phyloP scores from a whole-genome alignment of 2,329 filamentous ascomycete species.

The Microcera coccophila region DNA sequence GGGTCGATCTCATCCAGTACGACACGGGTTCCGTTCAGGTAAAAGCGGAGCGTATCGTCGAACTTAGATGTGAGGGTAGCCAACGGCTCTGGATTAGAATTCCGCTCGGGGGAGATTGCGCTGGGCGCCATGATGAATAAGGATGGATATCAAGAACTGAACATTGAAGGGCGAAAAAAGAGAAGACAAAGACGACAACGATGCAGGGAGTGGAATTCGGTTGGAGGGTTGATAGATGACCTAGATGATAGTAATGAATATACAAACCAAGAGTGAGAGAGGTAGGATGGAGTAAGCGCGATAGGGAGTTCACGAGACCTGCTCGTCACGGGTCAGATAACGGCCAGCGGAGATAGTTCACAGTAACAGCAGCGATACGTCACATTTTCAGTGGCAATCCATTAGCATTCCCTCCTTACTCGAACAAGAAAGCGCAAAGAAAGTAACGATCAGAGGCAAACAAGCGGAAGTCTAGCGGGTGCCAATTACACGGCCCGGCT shows the following conservation, averaged over 20 bases:
- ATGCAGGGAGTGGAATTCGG: no score
- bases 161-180: background rate
- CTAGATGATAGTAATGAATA: background rate
- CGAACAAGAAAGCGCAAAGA: constrained; percentile 15
- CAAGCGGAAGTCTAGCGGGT: background rate
- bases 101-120: constrained; percentile 49
- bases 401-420: constrained; percentile 2
- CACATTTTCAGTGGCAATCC: constrained; percentile 14
- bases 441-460: constrained; percentile 4
- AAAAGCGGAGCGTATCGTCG: constrained; percentile 87
- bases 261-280: background rate
- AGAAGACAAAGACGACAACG: no score
- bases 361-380: constrained; percentile 15
- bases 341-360: no score
- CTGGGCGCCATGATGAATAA: constrained; percentile 50
- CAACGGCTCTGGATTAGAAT: constrained; percentile 32
- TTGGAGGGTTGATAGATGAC: no score
- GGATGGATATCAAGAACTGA: background rate
- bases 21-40: constrained; percentile 89
- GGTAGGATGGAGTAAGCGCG: background rate
- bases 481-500: constrained; percentile 9
- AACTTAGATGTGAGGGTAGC: constrained; percentile 65
- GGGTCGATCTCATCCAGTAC: constrained; percentile 83
- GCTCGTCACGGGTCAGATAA: constrained; percentile 13
- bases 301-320: background rate